These are phyloP conservation scores for Plicaturopsis crispa DNA, from an alignment of 768 basidiomycete species.

Conservation along the genomic window DNA sequence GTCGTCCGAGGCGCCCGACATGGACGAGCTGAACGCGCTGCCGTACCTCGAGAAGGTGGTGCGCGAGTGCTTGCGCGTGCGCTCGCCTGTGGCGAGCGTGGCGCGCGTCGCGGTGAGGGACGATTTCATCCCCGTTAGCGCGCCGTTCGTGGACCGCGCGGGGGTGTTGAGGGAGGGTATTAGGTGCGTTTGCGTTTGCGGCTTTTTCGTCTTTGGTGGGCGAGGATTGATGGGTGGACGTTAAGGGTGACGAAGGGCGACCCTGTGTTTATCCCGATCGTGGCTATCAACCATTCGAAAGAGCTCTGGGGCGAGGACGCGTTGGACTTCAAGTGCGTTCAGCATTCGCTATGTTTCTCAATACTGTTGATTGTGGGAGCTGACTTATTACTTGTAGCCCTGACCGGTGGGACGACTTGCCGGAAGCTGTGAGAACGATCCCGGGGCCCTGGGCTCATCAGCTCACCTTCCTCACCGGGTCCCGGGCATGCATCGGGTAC, in stretches of 20 bases:
- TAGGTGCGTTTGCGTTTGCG: too few species aligned
- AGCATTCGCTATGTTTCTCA: not conserved
- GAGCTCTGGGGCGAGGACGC: slow-evolving; percentile 23
- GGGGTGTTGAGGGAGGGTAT: slow-evolving; percentile 14
- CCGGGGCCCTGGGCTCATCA: slow-evolving; percentile 32
- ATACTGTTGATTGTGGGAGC: not conserved
- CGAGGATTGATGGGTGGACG: too few species aligned
- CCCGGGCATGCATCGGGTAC: slow-evolving; percentile 36
- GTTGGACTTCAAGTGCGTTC: slow-evolving; percentile 20
- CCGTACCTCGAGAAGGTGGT: slow-evolving; percentile 34
- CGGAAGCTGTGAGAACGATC: slow-evolving; percentile 18
- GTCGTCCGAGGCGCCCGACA: slow-evolving; percentile 24
- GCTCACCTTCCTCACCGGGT: slow-evolving; percentile 34
- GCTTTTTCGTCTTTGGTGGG: too few species aligned
- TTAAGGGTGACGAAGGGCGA: slow-evolving; percentile 18
- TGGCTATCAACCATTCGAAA: slow-evolving; percentile 16
- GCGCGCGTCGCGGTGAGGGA: slow-evolving; percentile 18
- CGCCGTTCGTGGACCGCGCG: slow-evolving; percentile 14
- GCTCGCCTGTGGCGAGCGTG: slow-evolving; percentile 20
- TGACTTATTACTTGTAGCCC: slow-evolving; percentile 26
- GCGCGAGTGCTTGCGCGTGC: slow-evolving; percentile 24
- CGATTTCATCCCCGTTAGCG: slow-evolving; percentile 18
- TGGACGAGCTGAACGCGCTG: slow-evolving; percentile 36
- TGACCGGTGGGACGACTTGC: slow-evolving; percentile 32
- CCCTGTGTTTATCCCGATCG: slow-evolving; percentile 20